These are phyloP conservation scores for Vaucheria bursata DNA, from an alignment of 352 stramenopile species.

Conservation along the genomic window DNA sequence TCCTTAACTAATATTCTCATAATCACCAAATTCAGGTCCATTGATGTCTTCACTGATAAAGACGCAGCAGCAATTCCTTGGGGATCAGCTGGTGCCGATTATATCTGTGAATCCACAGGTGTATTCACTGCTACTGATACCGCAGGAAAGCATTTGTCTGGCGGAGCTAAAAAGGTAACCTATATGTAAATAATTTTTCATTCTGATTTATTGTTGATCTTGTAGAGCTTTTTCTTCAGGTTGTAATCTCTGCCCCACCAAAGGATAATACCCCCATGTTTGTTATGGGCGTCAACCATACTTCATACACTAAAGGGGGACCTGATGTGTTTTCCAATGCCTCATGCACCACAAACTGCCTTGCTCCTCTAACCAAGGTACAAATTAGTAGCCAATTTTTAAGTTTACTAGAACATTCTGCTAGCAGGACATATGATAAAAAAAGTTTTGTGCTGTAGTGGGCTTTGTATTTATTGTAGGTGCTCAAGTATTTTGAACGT, in stretches of 20 bases:
- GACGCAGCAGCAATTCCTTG: slow-evolving; percentile 67
- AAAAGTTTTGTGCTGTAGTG: too few relatives aligned
- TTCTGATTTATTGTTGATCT: not conserved
- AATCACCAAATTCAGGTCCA: slow-evolving; percentile 27
- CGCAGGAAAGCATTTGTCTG: slow-evolving; percentile 78
- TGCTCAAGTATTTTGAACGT: too few relatives aligned
- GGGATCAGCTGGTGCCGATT: slow-evolving; percentile 67
- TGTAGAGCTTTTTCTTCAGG: slow-evolving; percentile 51
- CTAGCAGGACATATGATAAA: too few relatives aligned
- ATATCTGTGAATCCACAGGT: slow-evolving; percentile 89
- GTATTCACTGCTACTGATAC: slow-evolving; percentile 87
- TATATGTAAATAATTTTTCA: not conserved
- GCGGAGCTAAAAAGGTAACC: slow-evolving; percentile 65
- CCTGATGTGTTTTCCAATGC: slow-evolving; percentile 96
- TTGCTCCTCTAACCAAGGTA: slow-evolving; percentile 90
- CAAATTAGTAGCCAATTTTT: not conserved
- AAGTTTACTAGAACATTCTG: not conserved
- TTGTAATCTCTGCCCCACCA: slow-evolving; percentile 88
- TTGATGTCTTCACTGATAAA: slow-evolving; percentile 74
- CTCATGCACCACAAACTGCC: slow-evolving; percentile 98
- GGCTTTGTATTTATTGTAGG: too few relatives aligned
- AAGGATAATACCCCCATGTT: slow-evolving; percentile 89
- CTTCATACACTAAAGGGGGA: slow-evolving; percentile 70
- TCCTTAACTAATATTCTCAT: not conserved
- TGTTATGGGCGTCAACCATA: slow-evolving; percentile 87